Evolutionary conservation across 495 filamentous ascomycete species (phyloP).

Genomic region (Alectoria sarmentosa): DNA sequence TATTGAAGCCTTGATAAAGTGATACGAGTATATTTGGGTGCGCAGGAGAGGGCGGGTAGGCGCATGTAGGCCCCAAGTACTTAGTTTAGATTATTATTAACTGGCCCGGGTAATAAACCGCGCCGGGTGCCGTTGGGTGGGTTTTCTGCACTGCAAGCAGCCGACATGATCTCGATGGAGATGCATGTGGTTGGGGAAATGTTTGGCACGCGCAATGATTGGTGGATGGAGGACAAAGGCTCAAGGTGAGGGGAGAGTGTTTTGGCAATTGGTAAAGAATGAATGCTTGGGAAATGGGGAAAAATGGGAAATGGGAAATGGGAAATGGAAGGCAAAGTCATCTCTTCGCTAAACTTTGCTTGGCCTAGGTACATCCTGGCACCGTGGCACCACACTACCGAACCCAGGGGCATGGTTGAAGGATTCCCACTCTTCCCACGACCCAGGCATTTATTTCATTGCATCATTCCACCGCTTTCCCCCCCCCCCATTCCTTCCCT

Average conservation of each 20-base stretch:
- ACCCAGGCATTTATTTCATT: too few relatives aligned
- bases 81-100: too few relatives aligned
- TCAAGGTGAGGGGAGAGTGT: neutral
- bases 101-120: conserved; percentile 7
- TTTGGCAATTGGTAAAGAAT: too few relatives aligned
- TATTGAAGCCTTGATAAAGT: too few relatives aligned
- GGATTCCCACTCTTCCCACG: conserved; percentile 6
- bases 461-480: conserved; percentile 1
- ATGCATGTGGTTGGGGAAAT: neutral
- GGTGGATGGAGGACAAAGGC: neutral
- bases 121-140: conserved; percentile 6
- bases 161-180: conserved; percentile 4
- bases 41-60: conserved; percentile 4
- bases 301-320: too few relatives aligned
- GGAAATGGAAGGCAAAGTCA: neutral
- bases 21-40: too few relatives aligned
- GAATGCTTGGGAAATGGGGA: too few relatives aligned
- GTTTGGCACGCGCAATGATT: conserved; percentile 1
- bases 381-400: conserved; percentile 1
- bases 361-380: too few relatives aligned
- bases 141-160: neutral
- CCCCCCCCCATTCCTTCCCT: too few relatives aligned
- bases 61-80: neutral
- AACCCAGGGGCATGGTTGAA: conserved; percentile 11
- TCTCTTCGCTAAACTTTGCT: conserved; percentile 6